Conservation (phyloP, 129 eudicot genomes). For the Rutidosis leptorrhynchoides region DNA sequence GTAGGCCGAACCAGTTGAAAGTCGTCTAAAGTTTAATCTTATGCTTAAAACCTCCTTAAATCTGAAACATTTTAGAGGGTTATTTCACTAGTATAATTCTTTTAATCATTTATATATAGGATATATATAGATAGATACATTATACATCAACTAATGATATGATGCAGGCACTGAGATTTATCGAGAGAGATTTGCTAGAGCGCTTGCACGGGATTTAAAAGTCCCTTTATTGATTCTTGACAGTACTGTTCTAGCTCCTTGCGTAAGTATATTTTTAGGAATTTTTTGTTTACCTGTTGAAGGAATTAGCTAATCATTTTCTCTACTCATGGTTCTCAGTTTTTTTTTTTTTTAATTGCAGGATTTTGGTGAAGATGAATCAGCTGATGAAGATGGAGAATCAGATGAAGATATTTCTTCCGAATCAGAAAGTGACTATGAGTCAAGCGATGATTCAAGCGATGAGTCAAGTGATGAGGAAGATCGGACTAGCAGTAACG, state of each 20-base stretch:
- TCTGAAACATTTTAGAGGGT: background rate
- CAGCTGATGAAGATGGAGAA: conserved; percentile 72
- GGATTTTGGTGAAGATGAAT: conserved; percentile 85
- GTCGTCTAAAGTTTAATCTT: background rate
- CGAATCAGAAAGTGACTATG: conserved; percentile 72
- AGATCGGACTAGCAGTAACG: conserved; percentile 69
- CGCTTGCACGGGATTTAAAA: conserved; percentile 80
- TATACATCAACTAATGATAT: background rate
- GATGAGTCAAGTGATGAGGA: conserved; percentile 72
- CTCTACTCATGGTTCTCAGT: conserved; percentile 6
- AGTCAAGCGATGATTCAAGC: too few species aligned
- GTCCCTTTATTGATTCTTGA: conserved; percentile 92
- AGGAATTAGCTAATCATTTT: background rate
- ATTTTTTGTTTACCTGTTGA: conserved; percentile 7
- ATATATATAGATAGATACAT: too few species aligned
- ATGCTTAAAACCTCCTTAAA: conserved; percentile 13
- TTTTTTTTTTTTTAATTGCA: too few species aligned
- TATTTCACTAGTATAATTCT: background rate
- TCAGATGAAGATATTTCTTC: conserved; percentile 55
- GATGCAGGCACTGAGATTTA: conserved; percentile 87
- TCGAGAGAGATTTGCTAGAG: conserved; percentile 88
- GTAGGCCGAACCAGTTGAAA: background rate
- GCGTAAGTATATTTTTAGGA: conserved; percentile 46
- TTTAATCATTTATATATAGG: background rate
- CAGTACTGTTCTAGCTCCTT: conserved; percentile 84